Conservation (phyloP, 805 yeast genomes). For the Suhomyces canberraensis region DNA sequence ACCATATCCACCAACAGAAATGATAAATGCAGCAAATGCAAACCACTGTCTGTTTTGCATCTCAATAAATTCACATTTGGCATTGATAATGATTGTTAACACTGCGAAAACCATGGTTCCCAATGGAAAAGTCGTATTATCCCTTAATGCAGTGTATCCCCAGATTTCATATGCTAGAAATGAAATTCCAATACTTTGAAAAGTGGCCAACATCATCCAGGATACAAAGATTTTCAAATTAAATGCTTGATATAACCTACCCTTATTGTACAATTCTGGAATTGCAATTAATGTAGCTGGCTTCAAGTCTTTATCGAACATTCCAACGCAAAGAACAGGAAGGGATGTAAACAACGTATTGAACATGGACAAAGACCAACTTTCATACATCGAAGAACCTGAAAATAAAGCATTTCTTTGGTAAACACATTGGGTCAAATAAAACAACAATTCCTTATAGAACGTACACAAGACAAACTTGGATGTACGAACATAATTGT, state of each 20-base stretch:
- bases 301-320: constrained; percentile 85
- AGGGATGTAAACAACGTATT: constrained; percentile 92
- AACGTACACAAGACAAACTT: constrained; percentile 92
- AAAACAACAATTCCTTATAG: constrained; percentile 89
- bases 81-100: constrained; percentile 67
- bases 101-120: constrained; percentile 77
- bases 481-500: constrained; percentile 88
- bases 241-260: constrained; percentile 72
- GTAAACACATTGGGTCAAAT: constrained; percentile 81
- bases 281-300: constrained; percentile 88
- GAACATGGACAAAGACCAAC: constrained; percentile 96
- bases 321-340: constrained; percentile 90
- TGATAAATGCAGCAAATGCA: constrained; percentile 58
- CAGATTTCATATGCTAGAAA: constrained; percentile 65
- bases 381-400: constrained; percentile 89
- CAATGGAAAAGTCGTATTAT: constrained; percentile 76
- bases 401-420: constrained; percentile 87
- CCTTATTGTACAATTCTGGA: constrained; percentile 82
- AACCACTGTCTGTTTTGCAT: constrained; percentile 72
- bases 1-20: constrained; percentile 83
- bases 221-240: constrained; percentile 63
- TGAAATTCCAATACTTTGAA: constrained; percentile 67
- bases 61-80: constrained; percentile 77
- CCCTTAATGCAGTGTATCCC: constrained; percentile 66
- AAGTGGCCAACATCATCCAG: constrained; percentile 78